phyloP scores from a whole-genome alignment of 2,329 filamentous ascomycete genomes.

The Penicillium brasilianum region DNA sequence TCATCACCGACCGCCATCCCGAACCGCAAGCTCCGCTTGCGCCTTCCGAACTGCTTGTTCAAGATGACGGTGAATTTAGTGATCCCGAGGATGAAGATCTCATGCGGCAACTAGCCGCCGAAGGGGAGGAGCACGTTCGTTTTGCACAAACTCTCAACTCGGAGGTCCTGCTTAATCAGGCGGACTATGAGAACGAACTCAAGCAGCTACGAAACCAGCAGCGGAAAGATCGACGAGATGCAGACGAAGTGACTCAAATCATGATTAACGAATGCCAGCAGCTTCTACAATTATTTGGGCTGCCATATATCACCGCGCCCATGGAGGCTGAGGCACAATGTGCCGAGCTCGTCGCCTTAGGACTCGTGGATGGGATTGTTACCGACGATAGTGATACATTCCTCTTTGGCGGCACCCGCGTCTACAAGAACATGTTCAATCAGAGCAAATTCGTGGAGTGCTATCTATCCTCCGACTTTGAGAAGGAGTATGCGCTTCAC shows the following conservation, averaged over 20 bases:
- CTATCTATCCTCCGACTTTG: conserved; percentile 81
- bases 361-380: conserved; percentile 94
- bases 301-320: conserved; percentile 95
- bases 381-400: conserved; percentile 98
- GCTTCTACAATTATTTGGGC: conserved; percentile 83
- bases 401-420: conserved; percentile 90
- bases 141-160: conserved; percentile 89
- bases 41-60: conserved; percentile 36
- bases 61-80: conserved; percentile 69
- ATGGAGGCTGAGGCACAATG: conserved; percentile 99
- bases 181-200: conserved; percentile 85
- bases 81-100: conserved; percentile 93
- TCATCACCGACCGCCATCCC: conserved; percentile 32
- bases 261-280: conserved; percentile 97
- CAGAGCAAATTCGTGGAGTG: conserved; percentile 97
- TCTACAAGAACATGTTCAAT: conserved; percentile 99
- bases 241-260: conserved; percentile 89
- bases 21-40: conserved; percentile 19
- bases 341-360: conserved; percentile 82
- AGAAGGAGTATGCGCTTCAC: conserved; percentile 85
- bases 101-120: conserved; percentile 80
- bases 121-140: conserved; percentile 90
- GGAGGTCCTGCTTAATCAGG: conserved; percentile 69
- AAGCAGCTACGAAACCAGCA: conserved; percentile 89
- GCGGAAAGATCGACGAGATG: conserved; percentile 92